Evolutionary conservation across 257 asterid species (phyloP).

Genomic region (Cordia subcordata): DNA sequence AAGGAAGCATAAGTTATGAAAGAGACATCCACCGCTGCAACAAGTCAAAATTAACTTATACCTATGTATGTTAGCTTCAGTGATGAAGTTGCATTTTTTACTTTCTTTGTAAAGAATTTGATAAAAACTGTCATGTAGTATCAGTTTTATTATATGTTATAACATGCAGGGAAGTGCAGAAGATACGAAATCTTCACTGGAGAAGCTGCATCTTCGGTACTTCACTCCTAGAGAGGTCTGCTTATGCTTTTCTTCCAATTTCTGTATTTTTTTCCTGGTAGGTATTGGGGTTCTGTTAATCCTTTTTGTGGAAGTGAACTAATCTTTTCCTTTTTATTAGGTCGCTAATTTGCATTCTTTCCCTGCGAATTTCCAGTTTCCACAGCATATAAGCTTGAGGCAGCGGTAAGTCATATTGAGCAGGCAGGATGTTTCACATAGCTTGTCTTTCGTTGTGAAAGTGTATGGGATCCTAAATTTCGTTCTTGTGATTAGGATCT

Average conservation of each 20-base stretch:
- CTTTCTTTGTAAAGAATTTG: not conserved
- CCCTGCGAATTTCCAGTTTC: constrained; percentile 73
- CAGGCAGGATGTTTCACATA: not conserved
- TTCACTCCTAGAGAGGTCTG: constrained; percentile 94
- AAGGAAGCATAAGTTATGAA: too few relatives aligned
- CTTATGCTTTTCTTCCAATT: constrained; percentile 11
- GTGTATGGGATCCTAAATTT: too few relatives aligned
- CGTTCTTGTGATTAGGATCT: too few relatives aligned
- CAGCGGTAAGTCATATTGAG: constrained; percentile 51
- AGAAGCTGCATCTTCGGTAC: constrained; percentile 69
- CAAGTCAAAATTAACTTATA: too few relatives aligned
- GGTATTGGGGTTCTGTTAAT: not conserved
- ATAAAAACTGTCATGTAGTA: not conserved
- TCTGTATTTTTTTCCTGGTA: constrained; percentile 3
- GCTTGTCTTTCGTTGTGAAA: not conserved
- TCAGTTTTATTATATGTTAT: constrained; percentile 6
- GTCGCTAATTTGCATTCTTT: constrained; percentile 90
- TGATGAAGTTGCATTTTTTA: too few relatives aligned
- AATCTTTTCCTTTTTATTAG: constrained; percentile 24
- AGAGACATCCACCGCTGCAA: too few relatives aligned
- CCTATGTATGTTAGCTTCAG: too few relatives aligned
- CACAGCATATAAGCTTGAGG: constrained; percentile 67
- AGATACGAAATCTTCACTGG: constrained; percentile 34
- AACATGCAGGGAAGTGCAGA: constrained; percentile 45
- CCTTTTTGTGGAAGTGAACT: not conserved